Conservation (phyloP, 441 rosid species). For the Biscutella auriculata region DNA sequence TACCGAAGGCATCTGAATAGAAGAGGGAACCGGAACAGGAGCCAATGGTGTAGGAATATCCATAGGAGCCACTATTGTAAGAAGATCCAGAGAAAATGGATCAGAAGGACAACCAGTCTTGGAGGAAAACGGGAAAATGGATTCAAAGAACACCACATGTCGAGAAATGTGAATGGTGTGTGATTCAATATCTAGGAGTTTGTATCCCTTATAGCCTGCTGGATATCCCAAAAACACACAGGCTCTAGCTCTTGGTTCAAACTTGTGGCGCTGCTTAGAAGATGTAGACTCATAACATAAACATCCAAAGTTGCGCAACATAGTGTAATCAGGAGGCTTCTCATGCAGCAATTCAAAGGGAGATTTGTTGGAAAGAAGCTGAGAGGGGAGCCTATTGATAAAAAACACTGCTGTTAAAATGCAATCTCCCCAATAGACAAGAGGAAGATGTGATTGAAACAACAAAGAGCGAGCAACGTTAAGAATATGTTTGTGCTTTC, state of each 20-base stretch:
- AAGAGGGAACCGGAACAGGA: too few species aligned
- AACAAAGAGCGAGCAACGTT: too few species aligned
- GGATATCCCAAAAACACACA: neutral
- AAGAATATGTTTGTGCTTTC: too few species aligned
- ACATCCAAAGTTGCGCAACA: neutral
- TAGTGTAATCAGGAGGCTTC: neutral
- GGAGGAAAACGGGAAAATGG: neutral
- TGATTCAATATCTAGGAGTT: neutral
- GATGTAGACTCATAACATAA: neutral
- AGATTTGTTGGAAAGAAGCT: neutral
- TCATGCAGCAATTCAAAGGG: neutral
- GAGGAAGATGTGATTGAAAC: too few species aligned
- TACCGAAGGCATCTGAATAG: too few species aligned
- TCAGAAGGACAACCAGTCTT: too few species aligned
- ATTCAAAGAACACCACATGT: neutral
- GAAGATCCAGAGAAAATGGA: too few species aligned
- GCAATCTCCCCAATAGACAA: neutral
- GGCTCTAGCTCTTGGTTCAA: neutral
- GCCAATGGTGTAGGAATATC: too few species aligned
- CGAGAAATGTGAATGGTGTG: neutral
- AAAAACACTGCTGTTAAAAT: fast-evolving
- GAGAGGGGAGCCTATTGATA: neutral
- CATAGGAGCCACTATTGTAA: too few species aligned
- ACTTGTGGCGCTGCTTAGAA: neutral
- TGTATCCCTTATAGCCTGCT: neutral